Evolutionary conservation across 306 rosid species (phyloP), one percentile per base, ranked within the genome.

Genomic region (Lagenaria siceraria): DNA sequence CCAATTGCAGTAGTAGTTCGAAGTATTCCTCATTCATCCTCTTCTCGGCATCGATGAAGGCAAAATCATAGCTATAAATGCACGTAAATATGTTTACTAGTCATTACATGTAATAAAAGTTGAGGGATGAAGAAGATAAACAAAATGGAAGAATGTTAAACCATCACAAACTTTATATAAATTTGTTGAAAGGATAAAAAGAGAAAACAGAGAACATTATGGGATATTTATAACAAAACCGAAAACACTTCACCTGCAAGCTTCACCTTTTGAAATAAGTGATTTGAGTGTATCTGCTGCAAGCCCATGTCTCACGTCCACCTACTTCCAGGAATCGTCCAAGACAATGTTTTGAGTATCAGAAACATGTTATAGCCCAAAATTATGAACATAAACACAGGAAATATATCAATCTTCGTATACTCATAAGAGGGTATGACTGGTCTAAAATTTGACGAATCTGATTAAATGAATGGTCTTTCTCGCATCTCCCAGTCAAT

Each of bases 31-130:
- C 85, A 36, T 88, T 83, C 98, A 88, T 94, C 84, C 84, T 88
- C 88, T 94, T 94, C 80, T 94, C 98, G 6, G 98, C 98, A 81
- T 94, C 98, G 75, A 94, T 85, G 77, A 94, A 94, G 29, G 97
- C 98, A 80, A 90, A 94, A 82, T 91, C 98, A 81, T 91, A 94
- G 83, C 98, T 94, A 89, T 87, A 64, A 11, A 61, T n/a, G 78
- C 68, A 52, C 49, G 80, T 15, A 55, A 80, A 78, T 53, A 79
- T 70, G 74, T 68, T n/a, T 9, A 10, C 8, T 42, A 38, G 14
- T 68, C 52, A 68, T 9, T 40, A 21, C 29, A 5, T 40, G 42
- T 36, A 36, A 8, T 15, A 22, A 40, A 69, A 19, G 56, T 33
- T 14, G 7, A 11, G 9, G 21, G 55, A 43, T 24, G 75, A 70